phyloP scores from a whole-genome alignment of 176 grass and related monocot genomes.

The Elaeis guineensis region DNA sequence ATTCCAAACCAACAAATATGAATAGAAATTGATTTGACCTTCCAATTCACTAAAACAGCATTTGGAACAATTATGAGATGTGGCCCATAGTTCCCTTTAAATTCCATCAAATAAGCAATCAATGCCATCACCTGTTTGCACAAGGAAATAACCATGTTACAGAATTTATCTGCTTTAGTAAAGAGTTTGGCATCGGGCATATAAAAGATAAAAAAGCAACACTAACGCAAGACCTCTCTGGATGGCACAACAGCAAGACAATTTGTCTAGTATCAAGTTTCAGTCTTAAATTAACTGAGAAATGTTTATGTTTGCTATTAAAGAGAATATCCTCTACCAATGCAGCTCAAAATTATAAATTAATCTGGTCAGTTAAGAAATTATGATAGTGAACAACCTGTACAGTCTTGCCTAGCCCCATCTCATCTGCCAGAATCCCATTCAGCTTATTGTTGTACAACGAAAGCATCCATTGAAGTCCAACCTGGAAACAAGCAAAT shows the following conservation, averaged over 20 bases:
- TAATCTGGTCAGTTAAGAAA: too few relatives aligned
- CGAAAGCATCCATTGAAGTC: slow-evolving; percentile 99
- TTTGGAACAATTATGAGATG: slow-evolving; percentile 99
- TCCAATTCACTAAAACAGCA: slow-evolving; percentile 99
- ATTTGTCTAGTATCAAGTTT: too few relatives aligned
- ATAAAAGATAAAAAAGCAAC: too few relatives aligned
- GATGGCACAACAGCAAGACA: too few relatives aligned
- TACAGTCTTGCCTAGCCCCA: slow-evolving; percentile 99
- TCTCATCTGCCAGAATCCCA: slow-evolving; percentile 99
- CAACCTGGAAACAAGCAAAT: slow-evolving; percentile 52
- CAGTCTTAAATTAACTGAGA: too few relatives aligned
- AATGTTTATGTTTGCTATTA: too few relatives aligned
- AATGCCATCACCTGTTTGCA: slow-evolving; percentile 86
- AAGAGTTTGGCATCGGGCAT: too few relatives aligned
- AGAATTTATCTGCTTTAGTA: too few relatives aligned
- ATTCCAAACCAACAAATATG: slow-evolving; percentile 9
- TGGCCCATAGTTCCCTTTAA: slow-evolving; percentile 98
- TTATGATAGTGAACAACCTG: slow-evolving; percentile 42
- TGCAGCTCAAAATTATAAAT: too few relatives aligned
- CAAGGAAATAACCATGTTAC: slow-evolving; percentile 9
- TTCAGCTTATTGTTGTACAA: slow-evolving; percentile 99
- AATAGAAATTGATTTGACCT: slow-evolving; percentile 43
- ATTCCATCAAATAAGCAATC: slow-evolving; percentile 97
- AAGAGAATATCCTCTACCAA: too few relatives aligned
- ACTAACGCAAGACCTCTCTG: too few relatives aligned